Percentiles rank a stretch among this genome's conserved stretches.
phyloP scores from a whole-genome alignment of 2,329 filamentous ascomycete genomes.

The Colletotrichum sp. region DNA sequence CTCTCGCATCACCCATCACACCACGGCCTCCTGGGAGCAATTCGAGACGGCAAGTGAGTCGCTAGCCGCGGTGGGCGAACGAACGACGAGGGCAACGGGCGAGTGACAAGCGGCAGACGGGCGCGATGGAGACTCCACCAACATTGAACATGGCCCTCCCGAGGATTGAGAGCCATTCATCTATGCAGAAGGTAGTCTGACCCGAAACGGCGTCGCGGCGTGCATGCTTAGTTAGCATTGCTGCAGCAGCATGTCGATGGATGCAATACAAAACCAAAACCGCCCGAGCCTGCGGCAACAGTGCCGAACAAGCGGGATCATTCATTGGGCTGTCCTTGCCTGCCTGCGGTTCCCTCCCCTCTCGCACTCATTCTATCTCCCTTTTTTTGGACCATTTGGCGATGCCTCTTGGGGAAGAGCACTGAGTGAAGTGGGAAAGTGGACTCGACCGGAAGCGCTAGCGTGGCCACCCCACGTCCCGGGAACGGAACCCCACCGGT shows the following conservation, averaged over 20 bases:
- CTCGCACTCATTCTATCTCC: background rate
- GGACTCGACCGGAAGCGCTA: background rate
- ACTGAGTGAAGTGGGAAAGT: background rate
- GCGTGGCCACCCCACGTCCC: background rate
- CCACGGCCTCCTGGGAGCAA: background rate
- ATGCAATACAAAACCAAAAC: background rate
- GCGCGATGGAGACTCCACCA: background rate
- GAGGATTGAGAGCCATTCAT: background rate
- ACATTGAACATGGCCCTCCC: background rate
- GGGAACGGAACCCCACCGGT: background rate
- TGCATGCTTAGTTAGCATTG: background rate
- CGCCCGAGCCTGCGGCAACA: background rate
- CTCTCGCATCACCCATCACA: background rate
- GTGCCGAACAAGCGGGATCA: background rate
- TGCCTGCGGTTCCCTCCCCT: background rate
- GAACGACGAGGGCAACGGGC: background rate
- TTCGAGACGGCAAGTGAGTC: background rate
- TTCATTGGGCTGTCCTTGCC: background rate
- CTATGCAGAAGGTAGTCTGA: background rate
- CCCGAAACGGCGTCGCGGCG: background rate
- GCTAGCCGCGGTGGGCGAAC: background rate
- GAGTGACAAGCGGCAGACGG: background rate
- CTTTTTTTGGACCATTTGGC: background rate
- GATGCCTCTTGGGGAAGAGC: background rate
- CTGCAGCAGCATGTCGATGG: background rate